Evolutionary conservation across 148 eudicot species (phyloP).

Genomic region (Amaranthus cruentus): DNA sequence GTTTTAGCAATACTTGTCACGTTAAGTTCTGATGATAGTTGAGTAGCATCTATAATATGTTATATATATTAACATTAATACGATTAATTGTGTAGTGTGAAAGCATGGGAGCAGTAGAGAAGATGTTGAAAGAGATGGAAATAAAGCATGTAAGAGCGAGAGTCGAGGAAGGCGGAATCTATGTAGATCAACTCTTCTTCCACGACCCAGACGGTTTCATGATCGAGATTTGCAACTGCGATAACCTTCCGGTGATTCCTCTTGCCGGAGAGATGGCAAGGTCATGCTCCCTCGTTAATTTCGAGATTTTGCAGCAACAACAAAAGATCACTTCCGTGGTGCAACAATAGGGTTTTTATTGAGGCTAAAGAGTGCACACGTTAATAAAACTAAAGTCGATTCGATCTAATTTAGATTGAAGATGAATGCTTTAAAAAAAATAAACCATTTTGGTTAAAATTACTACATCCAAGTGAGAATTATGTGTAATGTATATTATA

Average conservation of each 20-base stretch:
- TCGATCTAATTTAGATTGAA: neutral
- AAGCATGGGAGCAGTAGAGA: slow-evolving; percentile 84
- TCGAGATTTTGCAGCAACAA: slow-evolving; percentile 38
- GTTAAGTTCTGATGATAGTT: too few species aligned
- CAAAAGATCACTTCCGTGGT: slow-evolving; percentile 27
- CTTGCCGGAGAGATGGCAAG: slow-evolving; percentile 52
- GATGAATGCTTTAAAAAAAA: neutral
- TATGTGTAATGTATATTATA: neutral
- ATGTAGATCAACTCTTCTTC: slow-evolving; percentile 82
- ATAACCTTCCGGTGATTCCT: slow-evolving; percentile 68
- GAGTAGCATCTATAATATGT: too few species aligned
- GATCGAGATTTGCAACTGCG: slow-evolving; percentile 87
- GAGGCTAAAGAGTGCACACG: neutral
- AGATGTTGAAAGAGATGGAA: slow-evolving; percentile 65
- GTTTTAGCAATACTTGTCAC: too few species aligned
- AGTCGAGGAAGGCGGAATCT: slow-evolving; percentile 77
- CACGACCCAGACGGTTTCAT: slow-evolving; percentile 93
- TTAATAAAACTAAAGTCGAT: neutral
- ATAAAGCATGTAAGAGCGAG: slow-evolving; percentile 44
- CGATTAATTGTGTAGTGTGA: slow-evolving; percentile 47
- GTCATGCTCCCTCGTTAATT: slow-evolving; percentile 55
- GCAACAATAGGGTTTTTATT: slow-evolving; percentile 16
- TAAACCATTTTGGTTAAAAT: neutral
- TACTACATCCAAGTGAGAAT: neutral
- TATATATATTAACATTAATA: too few species aligned